Base-by-base conservation (phyloP, 345 rosid genomes). In the rapeseed (Brassica napus) region DNA sequence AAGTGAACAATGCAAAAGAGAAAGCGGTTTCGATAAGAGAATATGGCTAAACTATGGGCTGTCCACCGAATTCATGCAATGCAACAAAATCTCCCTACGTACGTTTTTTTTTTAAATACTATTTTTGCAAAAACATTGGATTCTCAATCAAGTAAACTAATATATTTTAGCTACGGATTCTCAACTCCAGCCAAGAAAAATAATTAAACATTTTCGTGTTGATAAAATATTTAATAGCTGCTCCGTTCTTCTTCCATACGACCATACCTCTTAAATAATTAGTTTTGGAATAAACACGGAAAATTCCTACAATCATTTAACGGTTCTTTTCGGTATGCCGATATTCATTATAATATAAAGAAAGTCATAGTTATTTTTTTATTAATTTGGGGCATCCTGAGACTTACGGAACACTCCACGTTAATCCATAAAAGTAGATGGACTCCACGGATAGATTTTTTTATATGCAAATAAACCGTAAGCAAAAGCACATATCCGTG, bases 11-110 rank as follows among this genome's bases (percentile, higher is more conserved):
- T 42, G 49, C 14, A 18, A 35, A 58, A 68, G 69, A 30, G 42
- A 42, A 58, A 79, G 83, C 75, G 83, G 83, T 80, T 80, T 80
- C 5, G 75, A 69, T 28, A 37, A 52, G 75, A 69, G 72, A 69
- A 68, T 69, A 54, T 34, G 9, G 23, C 28, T 73, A 74, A 61
- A 68, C 83, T 28, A 64, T 69, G 83, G 83, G 79, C 83, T 69
- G 68, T 63, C 82, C 76, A 80, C 83, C 55, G 83, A 75, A 39
- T 69, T 64, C 79, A 70, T 80, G 83, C 79, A 75, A 80, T 75
- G 79, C 79, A 75, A 80, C 83, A 80, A 80, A 75, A 54, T 80
- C 62, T 64, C 61, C 66, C 31, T 80, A 75, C 79, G 76, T 75
- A 69, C 71, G 10, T 68, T 26, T 42, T 0, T 9, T 8, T 42